Base-by-base conservation (phyloP, 495 filamentous ascomycete genomes). In the Hypoxylon cercidicola region DNA sequence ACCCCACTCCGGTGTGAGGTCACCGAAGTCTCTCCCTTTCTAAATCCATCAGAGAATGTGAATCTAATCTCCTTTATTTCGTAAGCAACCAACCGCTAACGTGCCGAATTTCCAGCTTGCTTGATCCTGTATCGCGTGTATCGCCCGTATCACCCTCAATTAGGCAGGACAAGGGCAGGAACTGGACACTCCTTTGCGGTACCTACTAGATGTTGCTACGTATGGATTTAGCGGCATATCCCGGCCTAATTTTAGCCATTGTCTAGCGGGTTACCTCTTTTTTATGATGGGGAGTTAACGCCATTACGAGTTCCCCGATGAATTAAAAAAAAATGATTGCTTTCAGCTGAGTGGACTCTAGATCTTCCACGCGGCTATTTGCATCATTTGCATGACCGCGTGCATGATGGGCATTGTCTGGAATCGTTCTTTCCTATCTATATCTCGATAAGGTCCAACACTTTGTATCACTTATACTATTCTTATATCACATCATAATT, bases 191-290 rank as follows among this genome's bases (percentile, higher is more conserved):
- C 12, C n/a, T 16, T 23, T 45, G 43, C 20, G 43, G 15, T 45
- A 45, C 4, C n/a, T 21, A 19, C 15, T 15, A 15, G 3, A 16
- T 19, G 10, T 10, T 43, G 15, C 40, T 9, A 43, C 40, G 9
- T 8, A 16, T n/a, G n/a, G 19, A 13, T 20, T 45, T 43, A 54
- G 43, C 32, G 53, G 58, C 52, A 34, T 43, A 20, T 62, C 48
- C 43, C 25, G 25, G 47, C 64, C 64, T 68, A 62, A 68, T 62
- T 62, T 68, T 67, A 59, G 59, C 11, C n/a, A 58, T 52, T 30
- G 19, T n/a, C 34, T 15, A 9, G 5, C 15, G 16, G 6, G 15
- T 13, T 21, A 18, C 8, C 19, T 15, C 9, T 45, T 10, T 15
- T 21, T 45, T 21, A n/a, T 43, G 16, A 18, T 43, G 40, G 34